Conservation (phyloP, 1,284 basidiomycete genomes). For the Coriolopsis trogii region DNA sequence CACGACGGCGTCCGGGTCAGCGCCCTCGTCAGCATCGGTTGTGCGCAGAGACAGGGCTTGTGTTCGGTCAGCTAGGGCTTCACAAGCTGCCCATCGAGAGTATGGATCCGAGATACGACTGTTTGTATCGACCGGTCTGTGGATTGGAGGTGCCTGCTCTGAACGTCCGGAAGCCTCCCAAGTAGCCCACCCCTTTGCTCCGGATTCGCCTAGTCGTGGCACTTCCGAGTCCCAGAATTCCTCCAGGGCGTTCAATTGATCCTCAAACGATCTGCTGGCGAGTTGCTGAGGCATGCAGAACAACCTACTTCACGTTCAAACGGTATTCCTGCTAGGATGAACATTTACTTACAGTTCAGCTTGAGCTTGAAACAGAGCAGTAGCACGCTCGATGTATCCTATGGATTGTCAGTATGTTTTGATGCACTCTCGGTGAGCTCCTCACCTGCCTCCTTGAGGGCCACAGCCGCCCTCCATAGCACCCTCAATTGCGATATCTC, state of each 20-base stretch:
- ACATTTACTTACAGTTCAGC: constrained; percentile 73
- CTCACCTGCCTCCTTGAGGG: constrained; percentile 78
- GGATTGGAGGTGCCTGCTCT: constrained; percentile 21
- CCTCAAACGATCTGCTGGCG: constrained; percentile 43
- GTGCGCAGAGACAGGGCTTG: constrained; percentile 60
- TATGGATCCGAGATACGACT: constrained; percentile 57
- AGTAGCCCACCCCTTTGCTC: constrained; percentile 61
- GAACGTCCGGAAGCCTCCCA: constrained; percentile 54
- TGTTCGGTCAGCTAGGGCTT: constrained; percentile 50
- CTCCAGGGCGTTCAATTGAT: constrained; percentile 60
- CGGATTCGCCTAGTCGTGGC: constrained; percentile 63
- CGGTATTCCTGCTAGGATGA: no score
- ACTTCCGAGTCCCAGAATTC: constrained; percentile 79
- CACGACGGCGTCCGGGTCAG: constrained; percentile 80
- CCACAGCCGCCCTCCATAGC: constrained; percentile 71
- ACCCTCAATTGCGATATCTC: constrained; percentile 62
- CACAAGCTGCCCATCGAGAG: constrained; percentile 68
- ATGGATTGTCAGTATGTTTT: neutral
- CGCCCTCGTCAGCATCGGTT: constrained; percentile 54
- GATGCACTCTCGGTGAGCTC: neutral
- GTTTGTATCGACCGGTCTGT: constrained; percentile 19
- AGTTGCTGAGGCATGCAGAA: constrained; percentile 55
- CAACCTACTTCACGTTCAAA: constrained; percentile 44
- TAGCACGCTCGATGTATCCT: constrained; percentile 61
- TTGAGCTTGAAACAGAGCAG: constrained; percentile 76